Conservation (phyloP, 2,329 filamentous ascomycete species). For the Annulohypoxylon truncatum region DNA sequence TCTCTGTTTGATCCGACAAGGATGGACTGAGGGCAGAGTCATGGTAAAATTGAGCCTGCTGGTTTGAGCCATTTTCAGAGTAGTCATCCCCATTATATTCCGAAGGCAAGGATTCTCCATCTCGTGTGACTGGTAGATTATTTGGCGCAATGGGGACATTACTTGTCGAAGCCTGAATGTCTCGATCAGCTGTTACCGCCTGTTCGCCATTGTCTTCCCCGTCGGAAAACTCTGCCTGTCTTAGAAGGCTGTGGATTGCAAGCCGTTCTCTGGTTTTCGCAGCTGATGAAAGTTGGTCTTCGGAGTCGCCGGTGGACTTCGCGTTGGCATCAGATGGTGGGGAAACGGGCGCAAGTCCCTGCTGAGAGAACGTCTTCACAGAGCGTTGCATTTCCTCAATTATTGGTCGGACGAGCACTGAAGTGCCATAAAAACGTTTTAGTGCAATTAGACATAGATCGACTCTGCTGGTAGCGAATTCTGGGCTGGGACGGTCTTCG, state of each 20-base stretch:
- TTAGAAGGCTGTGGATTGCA: slow-evolving; percentile 49
- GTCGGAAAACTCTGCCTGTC: slow-evolving; percentile 41
- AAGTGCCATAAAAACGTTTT: slow-evolving; percentile 45
- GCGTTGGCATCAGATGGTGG: slow-evolving; percentile 1
- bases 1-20: neutral
- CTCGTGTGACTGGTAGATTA: neutral
- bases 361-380: slow-evolving; percentile 36
- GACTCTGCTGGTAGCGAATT: slow-evolving; percentile 45
- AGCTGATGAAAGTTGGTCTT: slow-evolving; percentile 36
- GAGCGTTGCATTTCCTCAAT: slow-evolving; percentile 45
- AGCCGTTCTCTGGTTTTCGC: slow-evolving; percentile 42
- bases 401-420: slow-evolving; percentile 43
- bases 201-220: slow-evolving; percentile 43
- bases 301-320: slow-evolving; percentile 1
- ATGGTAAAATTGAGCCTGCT: neutral
- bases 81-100: neutral
- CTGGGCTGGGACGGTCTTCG: slow-evolving; percentile 31
- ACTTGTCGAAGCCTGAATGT: neutral
- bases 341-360: neutral
- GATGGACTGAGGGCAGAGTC: neutral
- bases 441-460: slow-evolving; percentile 44
- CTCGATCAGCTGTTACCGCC: neutral
- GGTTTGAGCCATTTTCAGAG: neutral
- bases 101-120: neutral
- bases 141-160: neutral